These are phyloP conservation scores for Astragalus membranaceus DNA, from an alignment of 306 rosid species.

Conservation along the genomic window DNA sequence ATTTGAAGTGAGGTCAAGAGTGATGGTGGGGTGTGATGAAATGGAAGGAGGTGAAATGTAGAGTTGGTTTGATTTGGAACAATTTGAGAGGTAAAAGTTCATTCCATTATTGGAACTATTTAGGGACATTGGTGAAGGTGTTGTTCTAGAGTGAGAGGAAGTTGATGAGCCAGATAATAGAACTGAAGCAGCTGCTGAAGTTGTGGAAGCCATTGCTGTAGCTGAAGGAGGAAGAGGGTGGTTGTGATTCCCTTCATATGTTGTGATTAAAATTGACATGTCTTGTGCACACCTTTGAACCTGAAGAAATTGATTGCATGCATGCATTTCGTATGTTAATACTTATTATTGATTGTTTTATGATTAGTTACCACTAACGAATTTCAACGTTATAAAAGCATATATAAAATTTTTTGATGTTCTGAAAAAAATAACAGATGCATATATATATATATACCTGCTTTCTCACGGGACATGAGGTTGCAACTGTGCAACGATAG, in stretches of 20 bases:
- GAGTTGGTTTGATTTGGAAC: conserved; percentile 38
- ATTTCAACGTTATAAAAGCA: background rate
- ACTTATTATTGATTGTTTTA: background rate
- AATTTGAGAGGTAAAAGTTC: conserved; percentile 33
- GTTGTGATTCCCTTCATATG: conserved; percentile 81
- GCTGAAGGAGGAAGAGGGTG: conserved; percentile 81
- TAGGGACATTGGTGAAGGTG: background rate
- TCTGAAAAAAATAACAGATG: no score
- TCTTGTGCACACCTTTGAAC: conserved; percentile 80
- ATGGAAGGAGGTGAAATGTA: conserved; percentile 40
- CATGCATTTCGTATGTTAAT: background rate
- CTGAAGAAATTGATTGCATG: conserved; percentile 28
- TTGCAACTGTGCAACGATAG: conserved; percentile 77
- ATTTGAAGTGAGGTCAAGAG: conserved; percentile 65
- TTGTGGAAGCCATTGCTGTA: conserved; percentile 87
- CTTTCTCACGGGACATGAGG: conserved; percentile 69
- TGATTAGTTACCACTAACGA: background rate
- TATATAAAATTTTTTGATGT: no score
- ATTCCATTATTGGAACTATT: conserved; percentile 19
- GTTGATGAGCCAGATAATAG: conserved; percentile 61
- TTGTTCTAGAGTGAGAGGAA: conserved; percentile 24
- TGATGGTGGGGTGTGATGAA: conserved; percentile 61
- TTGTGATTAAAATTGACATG: conserved; percentile 61
- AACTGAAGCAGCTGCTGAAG: conserved; percentile 82
- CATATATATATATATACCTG: conserved; percentile 35